phyloP scores from a whole-genome alignment of 1,139 yeast species.

The Magnusiomyces tetraspermus region DNA sequence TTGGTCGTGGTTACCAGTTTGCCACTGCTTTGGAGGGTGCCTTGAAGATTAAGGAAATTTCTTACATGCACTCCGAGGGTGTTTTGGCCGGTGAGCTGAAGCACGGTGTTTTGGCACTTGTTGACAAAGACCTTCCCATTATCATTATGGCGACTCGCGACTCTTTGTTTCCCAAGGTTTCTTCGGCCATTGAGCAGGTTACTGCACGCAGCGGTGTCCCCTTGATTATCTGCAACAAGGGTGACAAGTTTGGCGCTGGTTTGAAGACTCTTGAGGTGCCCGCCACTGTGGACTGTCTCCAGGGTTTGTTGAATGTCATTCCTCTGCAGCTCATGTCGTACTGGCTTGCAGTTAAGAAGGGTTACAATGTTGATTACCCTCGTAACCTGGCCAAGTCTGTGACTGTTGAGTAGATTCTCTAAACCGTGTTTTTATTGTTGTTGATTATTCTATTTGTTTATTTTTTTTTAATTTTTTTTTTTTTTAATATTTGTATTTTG shows the following conservation, averaged over 20 bases:
- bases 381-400: constrained; percentile 97
- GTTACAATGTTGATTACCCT: constrained; percentile 97
- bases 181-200: constrained; percentile 94
- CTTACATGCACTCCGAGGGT: constrained; percentile 99
- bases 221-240: constrained; percentile 84
- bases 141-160: constrained; percentile 97
- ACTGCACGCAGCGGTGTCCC: constrained; percentile 97
- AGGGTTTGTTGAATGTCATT: constrained; percentile 88
- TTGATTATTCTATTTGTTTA: not conserved
- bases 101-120: constrained; percentile 96
- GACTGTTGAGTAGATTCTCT: constrained; percentile 61
- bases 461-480: not conserved
- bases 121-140: constrained; percentile 87
- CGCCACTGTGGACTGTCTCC: constrained; percentile 91
- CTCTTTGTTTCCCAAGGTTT: constrained; percentile 90
- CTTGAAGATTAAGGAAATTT: constrained; percentile 92
- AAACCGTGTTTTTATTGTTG: not conserved
- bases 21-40: constrained; percentile 99
- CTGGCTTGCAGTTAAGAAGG: constrained; percentile 93
- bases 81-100: constrained; percentile 97
- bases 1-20: constrained; percentile 96
- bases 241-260: constrained; percentile 37
- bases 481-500: not conserved
- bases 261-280: constrained; percentile 71
- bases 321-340: constrained; percentile 95